These are phyloP conservation scores for Corinectria fuckeliana DNA, from an alignment of 2,329 filamentous ascomycete genomes.

Conservation along the genomic window DNA sequence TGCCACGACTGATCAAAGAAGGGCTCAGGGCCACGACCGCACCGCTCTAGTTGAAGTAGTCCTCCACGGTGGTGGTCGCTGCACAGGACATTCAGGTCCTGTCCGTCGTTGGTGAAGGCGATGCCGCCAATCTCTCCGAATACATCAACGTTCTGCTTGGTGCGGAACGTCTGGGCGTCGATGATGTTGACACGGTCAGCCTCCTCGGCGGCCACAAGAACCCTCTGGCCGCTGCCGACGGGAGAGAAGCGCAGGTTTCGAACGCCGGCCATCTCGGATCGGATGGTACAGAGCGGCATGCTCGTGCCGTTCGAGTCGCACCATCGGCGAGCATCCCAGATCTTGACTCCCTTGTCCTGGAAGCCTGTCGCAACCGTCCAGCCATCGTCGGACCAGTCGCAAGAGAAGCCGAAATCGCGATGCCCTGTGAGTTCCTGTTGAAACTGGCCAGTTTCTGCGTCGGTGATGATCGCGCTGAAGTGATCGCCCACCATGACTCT, in stretches of 20 bases:
- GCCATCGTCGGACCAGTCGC: constrained; percentile 80
- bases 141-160: constrained; percentile 74
- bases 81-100: constrained; percentile 72
- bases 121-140: constrained; percentile 79
- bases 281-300: constrained; percentile 60
- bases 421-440: constrained; percentile 68
- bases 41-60: constrained; percentile 65
- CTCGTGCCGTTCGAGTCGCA: constrained; percentile 56
- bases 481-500: constrained; percentile 77
- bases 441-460: constrained; percentile 69
- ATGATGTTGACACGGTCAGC: constrained; percentile 77
- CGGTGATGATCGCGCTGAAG: constrained; percentile 68
- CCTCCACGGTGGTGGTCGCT: constrained; percentile 71
- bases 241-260: constrained; percentile 76
- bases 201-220: constrained; percentile 77
- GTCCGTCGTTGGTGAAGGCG: constrained; percentile 69
- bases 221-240: constrained; percentile 67
- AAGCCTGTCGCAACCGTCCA: constrained; percentile 78
- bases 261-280: constrained; percentile 71
- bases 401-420: constrained; percentile 75
- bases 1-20: constrained; percentile 30
- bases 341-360: constrained; percentile 74
- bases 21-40: constrained; percentile 40
- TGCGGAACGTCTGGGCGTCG: constrained; percentile 67
- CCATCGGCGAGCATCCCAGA: constrained; percentile 81